phyloP scores from a whole-genome alignment of 192 early-diverging fungal species.

The Thamnidium elegans region DNA sequence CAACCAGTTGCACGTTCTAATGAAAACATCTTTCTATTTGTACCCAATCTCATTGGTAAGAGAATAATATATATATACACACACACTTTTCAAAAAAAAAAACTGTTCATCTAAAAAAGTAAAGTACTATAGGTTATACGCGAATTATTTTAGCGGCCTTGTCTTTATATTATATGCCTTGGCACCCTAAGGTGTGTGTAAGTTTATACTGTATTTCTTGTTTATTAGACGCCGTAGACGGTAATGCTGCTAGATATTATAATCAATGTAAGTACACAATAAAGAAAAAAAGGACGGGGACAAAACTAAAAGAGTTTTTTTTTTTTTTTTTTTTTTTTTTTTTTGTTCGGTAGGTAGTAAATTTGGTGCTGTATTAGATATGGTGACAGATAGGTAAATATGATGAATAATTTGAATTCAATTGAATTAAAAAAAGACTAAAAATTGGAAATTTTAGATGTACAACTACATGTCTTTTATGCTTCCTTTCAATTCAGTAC shows the following conservation, averaged over 20 bases:
- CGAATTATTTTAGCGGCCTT: conserved; percentile 75
- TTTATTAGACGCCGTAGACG: conserved; percentile 92
- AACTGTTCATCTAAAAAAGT: conserved; percentile 4
- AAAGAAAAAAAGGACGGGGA: not conserved
- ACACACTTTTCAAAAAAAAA: too few species aligned
- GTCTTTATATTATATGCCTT: conserved; percentile 77
- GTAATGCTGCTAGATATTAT: conserved; percentile 89
- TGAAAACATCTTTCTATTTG: conserved; percentile 70
- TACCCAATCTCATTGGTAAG: conserved; percentile 77
- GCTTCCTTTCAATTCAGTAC: conserved; percentile 74
- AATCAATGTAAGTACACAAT: conserved; percentile 74
- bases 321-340: not conserved
- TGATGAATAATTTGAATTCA: not conserved
- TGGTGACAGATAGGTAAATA: conserved; percentile 92
- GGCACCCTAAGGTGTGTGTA: conserved; percentile 70
- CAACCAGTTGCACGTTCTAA: conserved; percentile 8
- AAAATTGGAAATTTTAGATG: conserved; percentile 44
- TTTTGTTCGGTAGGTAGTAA: conserved; percentile 55
- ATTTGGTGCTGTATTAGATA: conserved; percentile 97
- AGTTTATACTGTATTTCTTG: conserved; percentile 83
- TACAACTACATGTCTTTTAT: conserved; percentile 90
- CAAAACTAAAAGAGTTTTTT: not conserved
- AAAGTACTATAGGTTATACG: conserved; percentile 62
- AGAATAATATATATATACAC: too few species aligned
- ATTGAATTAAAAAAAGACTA: conserved; percentile 1